Percentiles rank a stretch among this genome's conserved stretches.
Conservation (phyloP, 2,329 filamentous ascomycete species). For the Monilinia laxa region DNA sequence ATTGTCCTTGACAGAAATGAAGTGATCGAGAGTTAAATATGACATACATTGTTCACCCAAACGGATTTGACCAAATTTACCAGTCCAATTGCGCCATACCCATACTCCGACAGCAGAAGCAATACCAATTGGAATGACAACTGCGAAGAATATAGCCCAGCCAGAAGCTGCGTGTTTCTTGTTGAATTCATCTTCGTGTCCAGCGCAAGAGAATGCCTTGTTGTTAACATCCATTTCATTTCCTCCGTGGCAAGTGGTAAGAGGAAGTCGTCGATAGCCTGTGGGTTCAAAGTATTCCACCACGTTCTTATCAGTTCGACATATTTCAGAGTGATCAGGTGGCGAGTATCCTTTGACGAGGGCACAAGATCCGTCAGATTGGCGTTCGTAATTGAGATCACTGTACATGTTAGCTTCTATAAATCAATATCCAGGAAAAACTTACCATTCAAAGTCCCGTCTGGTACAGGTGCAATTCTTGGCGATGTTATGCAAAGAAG, state of each 20-base stretch:
- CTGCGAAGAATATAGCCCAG: slow-evolving; percentile 79
- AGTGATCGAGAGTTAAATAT: not conserved
- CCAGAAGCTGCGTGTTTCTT: slow-evolving; percentile 70
- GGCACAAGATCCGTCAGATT: slow-evolving; percentile 71
- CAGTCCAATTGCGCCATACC: slow-evolving; percentile 79
- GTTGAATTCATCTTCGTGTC: slow-evolving; percentile 79
- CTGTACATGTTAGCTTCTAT: slow-evolving; percentile 46
- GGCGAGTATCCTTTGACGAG: slow-evolving; percentile 73
- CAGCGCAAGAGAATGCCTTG: slow-evolving; percentile 64
- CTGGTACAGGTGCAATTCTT: slow-evolving; percentile 81
- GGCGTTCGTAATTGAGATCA: slow-evolving; percentile 89
- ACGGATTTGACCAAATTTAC: slow-evolving; percentile 88
- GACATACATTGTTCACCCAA: slow-evolving; percentile 66
- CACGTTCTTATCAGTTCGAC: slow-evolving; percentile 62
- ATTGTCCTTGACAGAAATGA: not conserved
- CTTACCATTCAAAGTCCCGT: slow-evolving; percentile 89
- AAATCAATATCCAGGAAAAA: not conserved
- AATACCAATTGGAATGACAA: slow-evolving; percentile 70
- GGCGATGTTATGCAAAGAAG: slow-evolving; percentile 66
- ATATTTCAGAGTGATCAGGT: slow-evolving; percentile 57
- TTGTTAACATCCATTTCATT: slow-evolving; percentile 64
- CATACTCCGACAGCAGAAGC: slow-evolving; percentile 78
- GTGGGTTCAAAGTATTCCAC: slow-evolving; percentile 80
- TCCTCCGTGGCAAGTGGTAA: slow-evolving; percentile 83
- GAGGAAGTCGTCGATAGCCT: slow-evolving; percentile 84